Evolutionary conservation across 2,329 filamentous ascomycete species (phyloP).

Genomic region (Lecanoromycetidae sp.): DNA sequence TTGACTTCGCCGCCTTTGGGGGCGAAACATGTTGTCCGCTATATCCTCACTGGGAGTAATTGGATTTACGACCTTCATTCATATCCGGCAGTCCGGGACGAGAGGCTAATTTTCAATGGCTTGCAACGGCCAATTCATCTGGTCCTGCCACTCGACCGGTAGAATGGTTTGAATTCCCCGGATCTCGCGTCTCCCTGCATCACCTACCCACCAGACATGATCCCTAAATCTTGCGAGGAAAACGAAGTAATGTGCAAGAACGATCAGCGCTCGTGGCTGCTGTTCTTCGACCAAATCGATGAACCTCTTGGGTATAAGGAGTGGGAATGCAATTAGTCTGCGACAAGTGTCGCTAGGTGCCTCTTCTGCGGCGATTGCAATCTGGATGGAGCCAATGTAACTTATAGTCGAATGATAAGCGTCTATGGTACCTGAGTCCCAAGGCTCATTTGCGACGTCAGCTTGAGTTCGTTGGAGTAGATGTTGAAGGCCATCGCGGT

Average conservation of each 20-base stretch:
- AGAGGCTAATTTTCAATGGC: not conserved
- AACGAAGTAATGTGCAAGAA: conserved; percentile 26
- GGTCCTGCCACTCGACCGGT: conserved; percentile 20
- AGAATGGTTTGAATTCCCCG: conserved; percentile 20
- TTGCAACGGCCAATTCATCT: conserved; percentile 19
- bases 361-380: conserved; percentile 16
- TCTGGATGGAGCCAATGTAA: conserved; percentile 5
- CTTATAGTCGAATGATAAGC: conserved; percentile 1
- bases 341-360: conserved; percentile 21
- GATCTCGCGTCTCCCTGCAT: conserved; percentile 20
- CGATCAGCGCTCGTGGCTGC: conserved; percentile 25
- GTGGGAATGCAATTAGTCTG: conserved; percentile 25
- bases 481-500: not conserved
- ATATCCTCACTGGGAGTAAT: no score
- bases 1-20: no score
- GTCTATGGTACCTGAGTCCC: not conserved
- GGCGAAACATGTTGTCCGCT: no score
- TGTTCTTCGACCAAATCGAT: conserved; percentile 24
- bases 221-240: conserved; percentile 13
- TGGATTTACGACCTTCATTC: no score
- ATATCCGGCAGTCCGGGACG: no score
- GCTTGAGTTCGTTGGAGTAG: not conserved
- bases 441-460: not conserved
- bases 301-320: conserved; percentile 24
- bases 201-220: conserved; percentile 21